Evolutionary conservation across 139 green algal genomes (phyloP).

Genomic region (Coccomyxa sp.): DNA sequence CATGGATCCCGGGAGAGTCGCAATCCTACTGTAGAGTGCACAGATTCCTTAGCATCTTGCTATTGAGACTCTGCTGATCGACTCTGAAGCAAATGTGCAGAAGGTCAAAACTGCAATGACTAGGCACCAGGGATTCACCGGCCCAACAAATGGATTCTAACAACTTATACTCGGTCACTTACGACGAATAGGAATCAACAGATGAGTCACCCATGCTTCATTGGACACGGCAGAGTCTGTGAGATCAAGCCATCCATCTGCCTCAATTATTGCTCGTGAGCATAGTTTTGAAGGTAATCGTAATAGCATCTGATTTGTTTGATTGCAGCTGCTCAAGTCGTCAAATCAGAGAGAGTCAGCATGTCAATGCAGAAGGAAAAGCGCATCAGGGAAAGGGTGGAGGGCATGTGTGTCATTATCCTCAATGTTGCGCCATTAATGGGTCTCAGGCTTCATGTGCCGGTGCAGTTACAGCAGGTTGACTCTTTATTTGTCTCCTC

Average conservation of each 20-base stretch:
- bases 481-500: neutral
- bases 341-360: neutral
- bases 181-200: neutral
- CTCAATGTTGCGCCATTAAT: neutral
- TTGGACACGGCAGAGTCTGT: neutral
- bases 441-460: neutral
- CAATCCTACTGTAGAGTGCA: too few relatives aligned
- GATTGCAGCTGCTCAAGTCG: neutral
- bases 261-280: neutral
- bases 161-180: too few relatives aligned
- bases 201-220: neutral
- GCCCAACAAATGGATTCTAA: too few relatives aligned
- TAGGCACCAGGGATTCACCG: too few relatives aligned
- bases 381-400: constrained; percentile 33
- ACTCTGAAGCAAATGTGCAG: too few relatives aligned
- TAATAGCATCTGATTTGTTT: neutral
- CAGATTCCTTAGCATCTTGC: too few relatives aligned
- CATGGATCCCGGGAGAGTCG: too few relatives aligned
- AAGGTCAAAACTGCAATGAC: too few relatives aligned
- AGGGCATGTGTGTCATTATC: constrained; percentile 33
- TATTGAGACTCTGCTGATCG: too few relatives aligned
- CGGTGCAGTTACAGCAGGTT: neutral
- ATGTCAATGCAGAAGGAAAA: constrained; percentile 26
- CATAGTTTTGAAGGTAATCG: neutral
- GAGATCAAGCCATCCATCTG: neutral